These are phyloP conservation scores for Spergularia marina DNA, from an alignment of 148 eudicot species.

Conservation along the genomic window DNA sequence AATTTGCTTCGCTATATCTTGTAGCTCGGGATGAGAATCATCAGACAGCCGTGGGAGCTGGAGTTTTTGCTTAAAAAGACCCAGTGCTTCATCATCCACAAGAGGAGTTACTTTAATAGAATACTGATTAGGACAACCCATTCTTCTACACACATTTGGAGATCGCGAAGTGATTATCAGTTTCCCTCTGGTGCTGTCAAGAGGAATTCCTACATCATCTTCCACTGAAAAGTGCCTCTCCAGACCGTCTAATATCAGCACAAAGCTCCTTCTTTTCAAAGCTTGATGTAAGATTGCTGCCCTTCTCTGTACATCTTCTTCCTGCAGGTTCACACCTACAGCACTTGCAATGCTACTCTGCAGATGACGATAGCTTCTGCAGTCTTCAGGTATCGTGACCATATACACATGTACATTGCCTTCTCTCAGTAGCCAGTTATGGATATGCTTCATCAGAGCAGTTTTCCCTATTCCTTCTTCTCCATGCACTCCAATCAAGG, in stretches of 20 bases:
- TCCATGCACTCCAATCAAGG: constrained; percentile 28
- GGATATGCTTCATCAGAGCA: constrained; percentile 14
- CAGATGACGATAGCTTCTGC: background rate
- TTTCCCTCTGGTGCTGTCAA: constrained; percentile 15
- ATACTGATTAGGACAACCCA: constrained; percentile 17
- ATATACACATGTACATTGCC: background rate
- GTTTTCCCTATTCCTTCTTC: constrained; percentile 25
- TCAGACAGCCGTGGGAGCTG: background rate
- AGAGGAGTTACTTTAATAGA: constrained; percentile 6
- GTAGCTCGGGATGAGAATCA: background rate
- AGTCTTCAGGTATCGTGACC: constrained; percentile 14
- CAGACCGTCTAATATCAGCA: constrained; percentile 28
- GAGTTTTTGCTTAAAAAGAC: constrained; percentile 17
- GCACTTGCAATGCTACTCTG: constrained; percentile 16
- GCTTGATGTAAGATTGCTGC: constrained; percentile 20
- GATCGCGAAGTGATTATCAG: constrained; percentile 19
- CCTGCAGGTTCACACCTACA: constrained; percentile 9
- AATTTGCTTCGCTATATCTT: constrained; percentile 1
- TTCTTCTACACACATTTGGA: constrained; percentile 20
- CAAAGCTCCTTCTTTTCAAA: constrained; percentile 15
- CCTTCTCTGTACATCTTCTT: constrained; percentile 20
- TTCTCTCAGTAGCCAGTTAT: constrained; percentile 1
- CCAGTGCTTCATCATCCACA: background rate
- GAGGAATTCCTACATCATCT: constrained; percentile 25
- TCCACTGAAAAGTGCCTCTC: background rate